These are phyloP conservation scores for Solanum sitiens DNA, from an alignment of 257 asterid species.

Conservation along the genomic window DNA sequence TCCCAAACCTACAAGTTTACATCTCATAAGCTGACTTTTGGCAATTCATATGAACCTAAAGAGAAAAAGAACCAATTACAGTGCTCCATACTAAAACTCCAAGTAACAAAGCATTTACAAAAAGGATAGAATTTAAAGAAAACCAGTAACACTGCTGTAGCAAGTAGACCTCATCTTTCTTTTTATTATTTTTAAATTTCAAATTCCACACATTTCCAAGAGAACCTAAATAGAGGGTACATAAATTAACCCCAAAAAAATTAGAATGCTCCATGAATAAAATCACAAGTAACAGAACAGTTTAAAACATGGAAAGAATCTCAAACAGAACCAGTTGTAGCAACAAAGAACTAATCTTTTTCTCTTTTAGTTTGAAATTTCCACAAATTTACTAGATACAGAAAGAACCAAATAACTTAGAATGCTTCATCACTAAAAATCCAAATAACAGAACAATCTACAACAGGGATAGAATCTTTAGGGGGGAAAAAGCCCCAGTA, in stretches of 20 bases:
- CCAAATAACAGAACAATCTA: background rate
- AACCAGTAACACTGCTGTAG: background rate
- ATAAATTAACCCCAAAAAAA: background rate
- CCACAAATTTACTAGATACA: background rate
- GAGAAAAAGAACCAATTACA: background rate
- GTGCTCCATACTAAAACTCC: background rate
- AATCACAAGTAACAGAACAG: background rate
- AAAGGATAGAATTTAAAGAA: background rate
- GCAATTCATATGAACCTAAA: background rate
- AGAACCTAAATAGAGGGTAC: background rate
- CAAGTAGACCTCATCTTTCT: background rate
- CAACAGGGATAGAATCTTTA: background rate
- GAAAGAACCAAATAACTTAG: background rate
- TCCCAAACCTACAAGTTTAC: background rate
- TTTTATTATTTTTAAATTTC: background rate
- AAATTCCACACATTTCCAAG: background rate
- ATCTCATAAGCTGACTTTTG: background rate
- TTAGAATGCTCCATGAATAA: background rate
- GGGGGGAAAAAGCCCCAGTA: no score
- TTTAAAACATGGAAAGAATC: background rate
- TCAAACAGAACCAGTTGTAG: background rate
- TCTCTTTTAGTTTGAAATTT: background rate
- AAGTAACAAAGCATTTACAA: background rate
- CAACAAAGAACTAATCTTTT: background rate
- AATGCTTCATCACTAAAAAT: background rate